Evolutionary conservation across 148 eudicot species (phyloP).

Genomic region (Vaccinium vitisidaea): DNA sequence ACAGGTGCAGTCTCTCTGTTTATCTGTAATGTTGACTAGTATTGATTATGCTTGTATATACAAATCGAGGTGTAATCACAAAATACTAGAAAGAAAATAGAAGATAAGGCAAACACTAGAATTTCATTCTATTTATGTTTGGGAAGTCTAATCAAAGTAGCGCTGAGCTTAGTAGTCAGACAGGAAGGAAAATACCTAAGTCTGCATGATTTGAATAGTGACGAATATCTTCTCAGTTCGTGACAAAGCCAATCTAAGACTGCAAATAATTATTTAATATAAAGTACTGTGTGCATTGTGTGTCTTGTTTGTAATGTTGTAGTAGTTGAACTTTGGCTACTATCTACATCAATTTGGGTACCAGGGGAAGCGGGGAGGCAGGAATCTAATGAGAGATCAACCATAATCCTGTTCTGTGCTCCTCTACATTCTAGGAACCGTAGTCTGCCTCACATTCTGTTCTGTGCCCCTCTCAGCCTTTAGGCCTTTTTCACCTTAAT

Average conservation of each 20-base stretch:
- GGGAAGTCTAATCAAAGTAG: not conserved
- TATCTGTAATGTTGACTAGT: not conserved
- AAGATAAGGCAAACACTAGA: not conserved
- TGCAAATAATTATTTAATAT: not conserved
- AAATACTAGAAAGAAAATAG: not conserved
- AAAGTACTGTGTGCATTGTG: not conserved
- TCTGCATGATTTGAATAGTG: not conserved
- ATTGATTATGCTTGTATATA: not conserved
- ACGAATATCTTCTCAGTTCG: not conserved
- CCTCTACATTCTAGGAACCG: not conserved
- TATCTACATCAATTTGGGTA: not conserved
- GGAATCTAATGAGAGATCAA: not conserved
- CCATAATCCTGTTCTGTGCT: not conserved
- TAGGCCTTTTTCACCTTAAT: not conserved
- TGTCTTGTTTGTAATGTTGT: not conserved
- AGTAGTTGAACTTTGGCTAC: not conserved
- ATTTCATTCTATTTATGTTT: not conserved
- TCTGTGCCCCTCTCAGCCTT: not conserved
- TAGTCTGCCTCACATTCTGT: not conserved
- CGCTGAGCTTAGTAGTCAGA: not conserved
- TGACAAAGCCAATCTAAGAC: not conserved
- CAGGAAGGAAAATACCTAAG: not conserved
- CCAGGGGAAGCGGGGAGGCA: not conserved
- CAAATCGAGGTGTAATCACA: not conserved
- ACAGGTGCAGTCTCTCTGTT: not conserved